Evolutionary conservation across 139 green algal genomes (phyloP).

Genomic region (Chlorella vulgaris): DNA sequence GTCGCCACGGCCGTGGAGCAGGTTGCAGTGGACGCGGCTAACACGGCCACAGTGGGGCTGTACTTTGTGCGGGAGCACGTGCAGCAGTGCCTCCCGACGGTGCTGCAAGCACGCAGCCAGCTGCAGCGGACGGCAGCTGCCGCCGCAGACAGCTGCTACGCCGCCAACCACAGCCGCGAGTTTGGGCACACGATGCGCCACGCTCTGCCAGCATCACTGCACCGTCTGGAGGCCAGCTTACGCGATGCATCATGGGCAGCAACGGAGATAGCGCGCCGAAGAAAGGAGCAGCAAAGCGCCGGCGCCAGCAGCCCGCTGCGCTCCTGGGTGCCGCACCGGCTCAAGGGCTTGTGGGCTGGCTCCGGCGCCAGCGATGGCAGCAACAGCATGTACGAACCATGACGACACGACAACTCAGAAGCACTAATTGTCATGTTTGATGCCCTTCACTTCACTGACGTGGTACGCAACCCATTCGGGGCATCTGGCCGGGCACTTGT

Average conservation of each 20-base stretch:
- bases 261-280: background rate
- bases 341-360: background rate
- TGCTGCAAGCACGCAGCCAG: background rate
- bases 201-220: conserved; percentile 17
- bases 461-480: too few relatives aligned
- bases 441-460: background rate
- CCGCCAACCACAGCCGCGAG: conserved; percentile 2
- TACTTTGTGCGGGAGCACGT: conserved; percentile 22
- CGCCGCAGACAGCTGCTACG: conserved; percentile 2
- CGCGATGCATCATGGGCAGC: conserved; percentile 19
- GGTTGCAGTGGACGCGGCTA: background rate
- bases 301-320: background rate
- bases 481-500: too few relatives aligned
- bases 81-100: conserved; percentile 10
- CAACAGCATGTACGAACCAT: background rate
- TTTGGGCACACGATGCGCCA: background rate
- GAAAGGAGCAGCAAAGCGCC: background rate
- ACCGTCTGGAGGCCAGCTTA: conserved; percentile 6
- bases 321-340: background rate
- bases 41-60: background rate
- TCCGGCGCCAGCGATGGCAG: background rate
- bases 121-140: background rate
- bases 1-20: background rate
- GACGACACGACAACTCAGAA: too few relatives aligned
- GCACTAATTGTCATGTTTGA: background rate